Base-by-base conservation (phyloP, 139 green algal species). In the Pseudopediastrum boryanum region DNA sequence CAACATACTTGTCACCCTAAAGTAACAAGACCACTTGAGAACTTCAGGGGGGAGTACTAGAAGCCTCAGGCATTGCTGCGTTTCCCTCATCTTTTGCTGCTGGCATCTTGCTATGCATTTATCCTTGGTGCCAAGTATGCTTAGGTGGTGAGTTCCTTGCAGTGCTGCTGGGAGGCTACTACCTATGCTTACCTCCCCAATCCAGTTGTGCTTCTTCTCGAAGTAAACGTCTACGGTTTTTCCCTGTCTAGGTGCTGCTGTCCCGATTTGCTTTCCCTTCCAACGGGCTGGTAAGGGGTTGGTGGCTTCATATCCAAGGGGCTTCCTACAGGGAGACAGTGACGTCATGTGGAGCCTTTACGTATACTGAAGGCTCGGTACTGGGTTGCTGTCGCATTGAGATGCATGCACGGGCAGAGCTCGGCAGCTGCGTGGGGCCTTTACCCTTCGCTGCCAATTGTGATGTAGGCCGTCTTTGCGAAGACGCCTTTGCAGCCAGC, bases 151-250 rank as follows among this genome's bases (percentile, higher is more conserved):
- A n/a, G n/a, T n/a, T n/a, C n/a, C n/a, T n/a, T n/a, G n/a, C n/a
- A n/a, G n/a, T n/a, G n/a, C n/a, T n/a, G n/a, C n/a, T n/a, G n/a
- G n/a, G n/a, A n/a, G n/a, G n/a, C n/a, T n/a, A n/a, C n/a, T 81
- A n/a, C n/a, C n/a, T n/a, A n/a, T n/a, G n/a, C n/a, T n/a, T 50
- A 89, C 88, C 29, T 89, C 82, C 36, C 61, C 78, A 58, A 90
- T 90, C 83, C 85, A 91, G 54, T 85, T 85, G 69, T 93, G 91
- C 72, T 91, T 90, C 81, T 95, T 93, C 46, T 92, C 86, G 63
- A 97, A 95, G 43, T 92, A 94, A 0, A 85, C 84, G 27, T 94
- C 90, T 2, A 85, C 81, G 0, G 87, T 92, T 36, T 87, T 85
- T 35, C 90, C 88, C 2, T 85, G 75, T 51, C 88, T 90, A 1